Percentiles rank a stretch among this genome's conserved stretches.
phyloP scores from a whole-genome alignment of 345 rosid genomes.

The Eucalyptus polyanthemos region DNA sequence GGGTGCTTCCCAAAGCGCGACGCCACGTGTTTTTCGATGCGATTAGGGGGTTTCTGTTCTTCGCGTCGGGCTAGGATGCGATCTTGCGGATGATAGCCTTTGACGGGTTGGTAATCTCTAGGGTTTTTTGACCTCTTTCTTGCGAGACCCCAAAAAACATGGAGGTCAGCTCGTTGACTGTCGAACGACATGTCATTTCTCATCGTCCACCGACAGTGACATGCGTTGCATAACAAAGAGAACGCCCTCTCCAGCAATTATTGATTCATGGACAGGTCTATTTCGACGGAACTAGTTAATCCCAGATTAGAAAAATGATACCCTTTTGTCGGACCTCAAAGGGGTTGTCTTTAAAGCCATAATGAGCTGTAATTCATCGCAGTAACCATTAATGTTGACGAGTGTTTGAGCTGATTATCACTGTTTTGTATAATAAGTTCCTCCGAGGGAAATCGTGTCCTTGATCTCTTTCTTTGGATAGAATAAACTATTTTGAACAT shows the following conservation, averaged over 20 bases:
- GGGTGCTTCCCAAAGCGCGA: not conserved
- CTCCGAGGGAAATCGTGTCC: not conserved
- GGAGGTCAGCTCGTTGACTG: not conserved
- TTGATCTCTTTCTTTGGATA: not conserved
- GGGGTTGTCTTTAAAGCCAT: not conserved
- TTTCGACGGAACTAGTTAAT: not conserved
- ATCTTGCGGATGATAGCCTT: not conserved
- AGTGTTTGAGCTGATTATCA: not conserved
- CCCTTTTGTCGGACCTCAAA: not conserved
- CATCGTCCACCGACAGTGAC: not conserved
- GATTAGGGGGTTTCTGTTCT: not conserved
- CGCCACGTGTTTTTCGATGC: not conserved
- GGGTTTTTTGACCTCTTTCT: not conserved
- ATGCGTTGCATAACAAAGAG: not conserved
- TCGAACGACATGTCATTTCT: not conserved
- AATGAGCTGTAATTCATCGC: not conserved
- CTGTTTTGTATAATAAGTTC: not conserved
- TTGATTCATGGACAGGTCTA: not conserved
- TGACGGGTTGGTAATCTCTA: not conserved
- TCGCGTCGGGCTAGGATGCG: not conserved
- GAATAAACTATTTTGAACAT: not conserved
- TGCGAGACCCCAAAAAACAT: not conserved
- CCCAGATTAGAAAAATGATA: not conserved
- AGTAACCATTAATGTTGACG: not conserved
- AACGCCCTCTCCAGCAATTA: not conserved